phyloP scores from a whole-genome alignment of 108 stramenopile genomes.

The Fragilariopsis cylindrus region DNA sequence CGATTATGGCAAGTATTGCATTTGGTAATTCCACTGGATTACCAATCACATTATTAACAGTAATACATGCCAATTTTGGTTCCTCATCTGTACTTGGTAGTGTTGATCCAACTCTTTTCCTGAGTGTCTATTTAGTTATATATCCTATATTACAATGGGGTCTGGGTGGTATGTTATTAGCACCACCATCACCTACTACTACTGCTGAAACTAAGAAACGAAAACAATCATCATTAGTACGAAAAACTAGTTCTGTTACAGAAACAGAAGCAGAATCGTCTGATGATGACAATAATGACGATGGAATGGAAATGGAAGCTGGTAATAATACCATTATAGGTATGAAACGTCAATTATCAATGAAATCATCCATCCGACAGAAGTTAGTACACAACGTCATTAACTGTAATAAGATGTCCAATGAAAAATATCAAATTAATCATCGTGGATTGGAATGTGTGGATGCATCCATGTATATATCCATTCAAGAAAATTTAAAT shows the following conservation, averaged over 20 bases:
- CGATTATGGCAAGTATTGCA: constrained; percentile 67
- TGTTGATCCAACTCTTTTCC: constrained; percentile 81
- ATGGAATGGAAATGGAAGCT: background rate
- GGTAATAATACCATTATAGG: background rate
- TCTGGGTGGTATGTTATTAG: constrained; percentile 77
- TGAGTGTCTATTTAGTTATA: constrained; percentile 74
- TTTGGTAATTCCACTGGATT: constrained; percentile 85
- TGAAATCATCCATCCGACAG: background rate
- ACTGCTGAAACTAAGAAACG: background rate
- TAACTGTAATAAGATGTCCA: constrained; percentile 11
- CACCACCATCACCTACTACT: constrained; percentile 23
- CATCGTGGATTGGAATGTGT: constrained; percentile 31
- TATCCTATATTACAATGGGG: constrained; percentile 90
- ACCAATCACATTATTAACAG: constrained; percentile 81
- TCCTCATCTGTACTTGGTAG: constrained; percentile 58
- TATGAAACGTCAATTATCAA: background rate
- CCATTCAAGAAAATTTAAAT: constrained; percentile 25
- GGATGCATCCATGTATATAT: constrained; percentile 47
- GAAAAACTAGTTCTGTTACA: background rate
- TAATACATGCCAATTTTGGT: constrained; percentile 77
- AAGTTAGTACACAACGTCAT: constrained; percentile 19
- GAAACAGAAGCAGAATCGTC: constrained; percentile 2
- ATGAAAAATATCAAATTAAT: background rate
- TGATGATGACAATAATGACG: background rate
- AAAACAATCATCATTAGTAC: background rate